These are phyloP conservation scores for Chaetoceros muelleri DNA, from an alignment of 108 stramenopile genomes.

Conservation along the genomic window DNA sequence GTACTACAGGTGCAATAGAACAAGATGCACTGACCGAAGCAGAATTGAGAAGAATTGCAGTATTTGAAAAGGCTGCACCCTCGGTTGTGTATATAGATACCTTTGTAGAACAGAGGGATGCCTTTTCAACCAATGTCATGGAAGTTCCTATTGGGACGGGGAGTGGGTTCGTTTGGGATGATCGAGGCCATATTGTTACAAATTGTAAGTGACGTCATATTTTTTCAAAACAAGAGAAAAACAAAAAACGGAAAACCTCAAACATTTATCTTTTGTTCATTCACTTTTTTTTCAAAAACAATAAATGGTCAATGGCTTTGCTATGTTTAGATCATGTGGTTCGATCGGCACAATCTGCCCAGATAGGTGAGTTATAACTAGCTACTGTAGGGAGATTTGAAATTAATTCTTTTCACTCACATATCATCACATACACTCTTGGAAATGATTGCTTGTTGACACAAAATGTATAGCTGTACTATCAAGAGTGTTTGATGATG, in stretches of 20 bases:
- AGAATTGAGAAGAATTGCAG: conserved; percentile 51
- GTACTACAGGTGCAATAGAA: neutral
- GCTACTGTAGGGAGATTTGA: no score
- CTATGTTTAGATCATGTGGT: conserved; percentile 92
- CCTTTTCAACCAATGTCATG: conserved; percentile 61
- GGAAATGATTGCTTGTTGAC: neutral
- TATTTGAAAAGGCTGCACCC: conserved; percentile 59
- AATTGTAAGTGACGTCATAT: no score
- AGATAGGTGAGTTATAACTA: no score
- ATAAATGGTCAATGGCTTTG: no score
- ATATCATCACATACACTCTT: no score
- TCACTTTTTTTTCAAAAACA: no score
- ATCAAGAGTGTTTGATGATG: neutral
- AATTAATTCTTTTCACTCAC: no score
- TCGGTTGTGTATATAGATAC: conserved; percentile 78
- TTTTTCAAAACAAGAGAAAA: no score
- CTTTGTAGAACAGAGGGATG: conserved; percentile 54
- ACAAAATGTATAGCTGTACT: neutral
- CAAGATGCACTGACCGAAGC: conserved; percentile 3
- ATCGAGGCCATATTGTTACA: conserved; percentile 61
- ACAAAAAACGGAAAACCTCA: no score
- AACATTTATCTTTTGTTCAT: no score
- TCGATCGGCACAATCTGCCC: conserved; percentile 58
- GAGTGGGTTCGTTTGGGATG: conserved; percentile 86
- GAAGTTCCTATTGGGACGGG: conserved; percentile 83